These are phyloP conservation scores for Gloeostereum incarnatum DNA, from an alignment of 768 basidiomycete genomes.

Conservation along the genomic window DNA sequence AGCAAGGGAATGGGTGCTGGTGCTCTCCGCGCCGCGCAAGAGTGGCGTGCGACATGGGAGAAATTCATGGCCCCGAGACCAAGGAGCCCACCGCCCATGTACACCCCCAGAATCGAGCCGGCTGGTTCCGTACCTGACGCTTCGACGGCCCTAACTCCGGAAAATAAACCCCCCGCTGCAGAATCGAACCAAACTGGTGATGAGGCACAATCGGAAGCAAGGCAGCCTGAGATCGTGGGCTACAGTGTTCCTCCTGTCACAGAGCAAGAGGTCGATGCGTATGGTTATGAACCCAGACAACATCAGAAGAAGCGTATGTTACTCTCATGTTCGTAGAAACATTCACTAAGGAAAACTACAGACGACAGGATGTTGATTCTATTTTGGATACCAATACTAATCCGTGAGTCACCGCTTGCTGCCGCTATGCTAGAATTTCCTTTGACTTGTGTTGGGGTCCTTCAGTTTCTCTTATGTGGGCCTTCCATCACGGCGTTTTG, in stretches of 20 bases:
- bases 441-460: background rate
- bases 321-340: background rate
- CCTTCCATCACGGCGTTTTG: constrained; percentile 43
- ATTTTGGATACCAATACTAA: constrained; percentile 82
- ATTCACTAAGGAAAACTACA: constrained; percentile 17
- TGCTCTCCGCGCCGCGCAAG: constrained; percentile 44
- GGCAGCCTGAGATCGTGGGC: too few species aligned
- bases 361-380: constrained; percentile 79
- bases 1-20: constrained; percentile 28
- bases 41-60: constrained; percentile 66
- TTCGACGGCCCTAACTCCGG: too few species aligned
- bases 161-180: too few species aligned
- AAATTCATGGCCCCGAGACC: constrained; percentile 58
- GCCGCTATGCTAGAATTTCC: background rate
- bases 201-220: too few species aligned
- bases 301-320: constrained; percentile 63
- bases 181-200: too few species aligned
- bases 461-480: constrained; percentile 57
- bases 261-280: constrained; percentile 62
- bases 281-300: constrained; percentile 50
- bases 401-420: constrained; percentile 41
- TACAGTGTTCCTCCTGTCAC: constrained; percentile 21
- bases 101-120: constrained; percentile 51
- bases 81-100: constrained; percentile 57
- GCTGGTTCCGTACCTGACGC: too few species aligned